phyloP scores from a whole-genome alignment of 345 rosid species.

The Eutrema yunnanense region DNA sequence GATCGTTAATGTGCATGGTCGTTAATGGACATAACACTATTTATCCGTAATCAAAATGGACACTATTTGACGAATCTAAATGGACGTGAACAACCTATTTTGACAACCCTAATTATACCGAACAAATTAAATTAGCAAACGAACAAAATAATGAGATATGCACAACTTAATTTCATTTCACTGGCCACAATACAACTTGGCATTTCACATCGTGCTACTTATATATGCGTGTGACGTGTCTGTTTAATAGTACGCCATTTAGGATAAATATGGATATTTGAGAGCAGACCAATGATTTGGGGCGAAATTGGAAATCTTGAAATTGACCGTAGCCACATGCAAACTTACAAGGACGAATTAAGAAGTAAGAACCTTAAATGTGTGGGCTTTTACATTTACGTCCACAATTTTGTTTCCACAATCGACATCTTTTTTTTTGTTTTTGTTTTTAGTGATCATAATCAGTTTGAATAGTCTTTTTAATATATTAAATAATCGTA shows the following conservation, averaged over 20 bases:
- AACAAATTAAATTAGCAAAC: background rate
- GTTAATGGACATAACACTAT: too few relatives aligned
- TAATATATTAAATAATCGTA: background rate
- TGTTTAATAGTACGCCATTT: background rate
- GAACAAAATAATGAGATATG: background rate
- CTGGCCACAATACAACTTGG: background rate
- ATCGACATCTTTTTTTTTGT: background rate
- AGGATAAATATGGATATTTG: conserved; percentile 6
- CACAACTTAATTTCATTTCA: background rate
- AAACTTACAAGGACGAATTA: background rate
- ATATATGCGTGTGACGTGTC: background rate
- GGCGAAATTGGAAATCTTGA: background rate
- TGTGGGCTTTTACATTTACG: background rate
- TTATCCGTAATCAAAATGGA: too few relatives aligned
- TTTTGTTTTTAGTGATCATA: background rate
- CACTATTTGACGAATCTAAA: too few relatives aligned
- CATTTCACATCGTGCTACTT: background rate
- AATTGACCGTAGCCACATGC: conserved; percentile 2
- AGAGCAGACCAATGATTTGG: conserved; percentile 3
- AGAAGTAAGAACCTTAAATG: background rate
- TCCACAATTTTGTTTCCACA: background rate
- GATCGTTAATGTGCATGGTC: too few relatives aligned
- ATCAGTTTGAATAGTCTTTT: background rate
- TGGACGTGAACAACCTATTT: too few relatives aligned
- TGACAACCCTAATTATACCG: background rate